Evolutionary conservation across 495 filamentous ascomycete species (phyloP).

Genomic region (Pseudomonodictys pantanalensis): DNA sequence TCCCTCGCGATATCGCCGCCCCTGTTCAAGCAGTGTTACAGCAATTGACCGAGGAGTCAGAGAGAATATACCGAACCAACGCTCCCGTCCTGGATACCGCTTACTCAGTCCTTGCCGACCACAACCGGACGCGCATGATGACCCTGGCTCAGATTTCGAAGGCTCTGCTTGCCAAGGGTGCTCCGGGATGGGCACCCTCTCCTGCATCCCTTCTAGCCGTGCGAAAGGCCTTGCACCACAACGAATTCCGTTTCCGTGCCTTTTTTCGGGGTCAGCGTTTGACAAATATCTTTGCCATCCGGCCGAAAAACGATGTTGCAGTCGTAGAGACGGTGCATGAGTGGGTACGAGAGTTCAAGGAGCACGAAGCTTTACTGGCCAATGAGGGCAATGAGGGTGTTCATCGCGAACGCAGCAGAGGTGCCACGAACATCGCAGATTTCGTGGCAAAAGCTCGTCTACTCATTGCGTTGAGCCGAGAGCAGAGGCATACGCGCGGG

Average conservation of each 20-base stretch:
- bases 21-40: constrained; percentile 53
- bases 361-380: constrained; percentile 39
- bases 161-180: constrained; percentile 45
- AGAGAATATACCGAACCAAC: constrained; percentile 49
- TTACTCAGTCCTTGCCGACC: constrained; percentile 41
- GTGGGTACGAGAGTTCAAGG: constrained; percentile 61
- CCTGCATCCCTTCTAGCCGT: constrained; percentile 63
- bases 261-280: constrained; percentile 38
- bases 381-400: constrained; percentile 12
- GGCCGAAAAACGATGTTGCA: constrained; percentile 47
- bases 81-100: constrained; percentile 42
- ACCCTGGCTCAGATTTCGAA: constrained; percentile 64
- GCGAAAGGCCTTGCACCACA: constrained; percentile 58
- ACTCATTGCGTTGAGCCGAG: constrained; percentile 66
- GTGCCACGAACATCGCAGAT: constrained; percentile 40
- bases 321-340: constrained; percentile 48
- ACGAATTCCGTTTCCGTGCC: constrained; percentile 53
- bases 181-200: constrained; percentile 42
- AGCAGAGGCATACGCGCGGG: constrained; percentile 57
- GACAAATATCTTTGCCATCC: constrained; percentile 48
- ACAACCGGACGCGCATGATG: constrained; percentile 46
- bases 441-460: constrained; percentile 66
- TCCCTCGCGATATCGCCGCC: constrained; percentile 53
- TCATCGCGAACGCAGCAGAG: constrained; percentile 31
- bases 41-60: constrained; percentile 50